These are phyloP conservation scores for Globisporangium canariense DNA, from an alignment of 352 stramenopile species.

Conservation along the genomic window DNA sequence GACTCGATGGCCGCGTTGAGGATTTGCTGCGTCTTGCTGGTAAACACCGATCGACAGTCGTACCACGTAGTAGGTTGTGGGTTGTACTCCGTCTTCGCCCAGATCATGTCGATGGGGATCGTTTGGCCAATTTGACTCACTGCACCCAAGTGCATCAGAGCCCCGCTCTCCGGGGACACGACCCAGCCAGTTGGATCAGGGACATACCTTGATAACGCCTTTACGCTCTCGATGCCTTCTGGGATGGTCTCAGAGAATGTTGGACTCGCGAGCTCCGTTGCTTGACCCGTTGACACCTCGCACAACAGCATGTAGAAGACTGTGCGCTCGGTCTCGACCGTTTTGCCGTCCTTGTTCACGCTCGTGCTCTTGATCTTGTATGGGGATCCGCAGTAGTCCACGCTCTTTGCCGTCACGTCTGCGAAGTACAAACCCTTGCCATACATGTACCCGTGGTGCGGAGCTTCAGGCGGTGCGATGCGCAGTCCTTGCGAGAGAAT, in stretches of 20 bases:
- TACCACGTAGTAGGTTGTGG: conserved; percentile 34
- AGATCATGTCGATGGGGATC: conserved; percentile 39
- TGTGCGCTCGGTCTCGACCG: conserved; percentile 35
- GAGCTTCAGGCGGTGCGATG: conserved; percentile 83
- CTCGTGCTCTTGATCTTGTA: conserved; percentile 41
- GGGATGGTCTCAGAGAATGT: conserved; percentile 32
- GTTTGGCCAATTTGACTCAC: conserved; percentile 43
- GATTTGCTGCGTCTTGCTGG: conserved; percentile 30
- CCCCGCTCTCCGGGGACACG: conserved; percentile 54
- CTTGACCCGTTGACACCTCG: conserved; percentile 55
- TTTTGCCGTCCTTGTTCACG: conserved; percentile 32
- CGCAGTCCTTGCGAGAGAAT: conserved; percentile 82
- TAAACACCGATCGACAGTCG: conserved; percentile 31
- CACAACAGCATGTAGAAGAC: conserved; percentile 76
- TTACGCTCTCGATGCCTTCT: conserved; percentile 59
- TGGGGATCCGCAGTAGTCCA: conserved; percentile 62
- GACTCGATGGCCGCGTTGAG: conserved; percentile 41
- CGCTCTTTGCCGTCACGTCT: conserved; percentile 71
- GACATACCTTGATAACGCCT: conserved; percentile 41
- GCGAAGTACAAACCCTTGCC: conserved; percentile 88
- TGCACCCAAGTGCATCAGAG: conserved; percentile 43
- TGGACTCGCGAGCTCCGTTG: conserved; percentile 30
- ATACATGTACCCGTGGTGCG: conserved; percentile 78
- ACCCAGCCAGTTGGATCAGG: conserved; percentile 46
- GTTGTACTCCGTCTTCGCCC: conserved; percentile 45